Evolutionary conservation across 352 stramenopile genomes (phyloP).

Genomic region (Phytophthora macrochlamydospora): DNA sequence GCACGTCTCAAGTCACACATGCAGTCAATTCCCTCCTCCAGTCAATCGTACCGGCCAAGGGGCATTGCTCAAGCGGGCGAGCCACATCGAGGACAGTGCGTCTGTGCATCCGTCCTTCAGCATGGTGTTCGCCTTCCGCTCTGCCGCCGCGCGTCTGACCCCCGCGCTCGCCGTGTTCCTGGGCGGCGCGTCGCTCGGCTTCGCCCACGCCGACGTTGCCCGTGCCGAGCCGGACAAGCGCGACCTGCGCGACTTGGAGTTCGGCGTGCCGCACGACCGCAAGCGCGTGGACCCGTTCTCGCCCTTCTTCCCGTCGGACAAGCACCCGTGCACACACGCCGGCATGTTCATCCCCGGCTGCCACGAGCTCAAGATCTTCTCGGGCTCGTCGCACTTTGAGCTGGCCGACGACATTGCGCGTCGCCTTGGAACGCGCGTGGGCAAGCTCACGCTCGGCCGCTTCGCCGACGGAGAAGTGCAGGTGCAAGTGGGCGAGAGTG

Average conservation of each 20-base stretch:
- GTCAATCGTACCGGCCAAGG: not conserved
- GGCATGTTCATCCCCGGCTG: constrained; percentile 93
- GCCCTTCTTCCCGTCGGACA: constrained; percentile 90
- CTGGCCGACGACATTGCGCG: constrained; percentile 91
- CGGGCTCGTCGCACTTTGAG: constrained; percentile 90
- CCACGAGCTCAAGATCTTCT: constrained; percentile 94
- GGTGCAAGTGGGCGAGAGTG: constrained; percentile 92
- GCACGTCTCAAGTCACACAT: not conserved
- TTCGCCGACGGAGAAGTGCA: constrained; percentile 94
- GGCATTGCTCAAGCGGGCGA: not conserved
- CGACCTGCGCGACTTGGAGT: constrained; percentile 86
- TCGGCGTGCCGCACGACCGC: constrained; percentile 84
- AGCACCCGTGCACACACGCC: constrained; percentile 90
- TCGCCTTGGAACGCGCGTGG: constrained; percentile 84
- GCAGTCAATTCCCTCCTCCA: not conserved
- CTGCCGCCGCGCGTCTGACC: constrained; percentile 46
- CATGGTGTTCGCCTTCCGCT: constrained; percentile 75
- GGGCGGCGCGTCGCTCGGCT: constrained; percentile 50
- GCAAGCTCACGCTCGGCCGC: constrained; percentile 87
- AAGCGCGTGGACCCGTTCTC: constrained; percentile 90
- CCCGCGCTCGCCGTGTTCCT: constrained; percentile 56
- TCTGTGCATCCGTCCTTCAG: not conserved
- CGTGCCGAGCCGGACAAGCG: constrained; percentile 65
- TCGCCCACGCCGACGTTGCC: constrained; percentile 41
- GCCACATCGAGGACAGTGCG: not conserved